Evolutionary conservation across 2,329 filamentous ascomycete genomes (phyloP).

Genomic region (Monosporascus sp.): DNA sequence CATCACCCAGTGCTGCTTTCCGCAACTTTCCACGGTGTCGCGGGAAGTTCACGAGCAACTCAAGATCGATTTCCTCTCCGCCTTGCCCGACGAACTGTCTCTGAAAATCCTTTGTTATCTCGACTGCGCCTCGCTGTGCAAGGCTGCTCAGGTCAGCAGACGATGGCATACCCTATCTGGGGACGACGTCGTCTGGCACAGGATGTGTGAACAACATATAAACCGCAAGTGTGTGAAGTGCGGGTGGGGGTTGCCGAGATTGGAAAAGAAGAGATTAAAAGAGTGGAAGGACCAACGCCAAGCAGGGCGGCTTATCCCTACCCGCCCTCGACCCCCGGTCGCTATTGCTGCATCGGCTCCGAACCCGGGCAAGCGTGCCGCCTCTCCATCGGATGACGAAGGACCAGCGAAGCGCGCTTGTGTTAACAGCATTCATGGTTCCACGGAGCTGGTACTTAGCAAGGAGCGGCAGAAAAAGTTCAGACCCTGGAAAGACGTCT

Average conservation of each 20-base stretch:
- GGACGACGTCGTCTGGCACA: constrained; percentile 95
- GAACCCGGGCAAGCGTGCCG: constrained; percentile 30
- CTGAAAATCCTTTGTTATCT: constrained; percentile 92
- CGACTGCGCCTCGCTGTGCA: constrained; percentile 90
- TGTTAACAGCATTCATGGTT: constrained; percentile 17
- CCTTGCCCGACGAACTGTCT: constrained; percentile 82
- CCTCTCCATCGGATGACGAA: constrained; percentile 19
- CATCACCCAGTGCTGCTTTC: constrained; percentile 94
- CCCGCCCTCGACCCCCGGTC: constrained; percentile 9
- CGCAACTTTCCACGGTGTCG: constrained; percentile 89
- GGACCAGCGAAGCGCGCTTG: constrained; percentile 31
- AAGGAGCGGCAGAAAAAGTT: constrained; percentile 42
- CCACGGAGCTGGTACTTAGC: constrained; percentile 4
- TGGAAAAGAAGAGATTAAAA: constrained; percentile 82
- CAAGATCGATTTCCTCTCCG: constrained; percentile 92
- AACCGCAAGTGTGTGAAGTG: constrained; percentile 83
- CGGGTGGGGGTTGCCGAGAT: constrained; percentile 84
- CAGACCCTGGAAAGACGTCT: constrained; percentile 93
- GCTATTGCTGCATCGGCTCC: constrained; percentile 5
- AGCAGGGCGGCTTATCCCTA: constrained; percentile 51
- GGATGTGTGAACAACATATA: constrained; percentile 91
- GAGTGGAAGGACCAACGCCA: constrained; percentile 75
- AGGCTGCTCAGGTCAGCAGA: constrained; percentile 88
- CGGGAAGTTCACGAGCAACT: constrained; percentile 89
- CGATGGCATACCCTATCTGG: constrained; percentile 89